These are phyloP conservation scores for Cryptococcus amylolentus DNA, from an alignment of 1,284 basidiomycete species.

Conservation along the genomic window DNA sequence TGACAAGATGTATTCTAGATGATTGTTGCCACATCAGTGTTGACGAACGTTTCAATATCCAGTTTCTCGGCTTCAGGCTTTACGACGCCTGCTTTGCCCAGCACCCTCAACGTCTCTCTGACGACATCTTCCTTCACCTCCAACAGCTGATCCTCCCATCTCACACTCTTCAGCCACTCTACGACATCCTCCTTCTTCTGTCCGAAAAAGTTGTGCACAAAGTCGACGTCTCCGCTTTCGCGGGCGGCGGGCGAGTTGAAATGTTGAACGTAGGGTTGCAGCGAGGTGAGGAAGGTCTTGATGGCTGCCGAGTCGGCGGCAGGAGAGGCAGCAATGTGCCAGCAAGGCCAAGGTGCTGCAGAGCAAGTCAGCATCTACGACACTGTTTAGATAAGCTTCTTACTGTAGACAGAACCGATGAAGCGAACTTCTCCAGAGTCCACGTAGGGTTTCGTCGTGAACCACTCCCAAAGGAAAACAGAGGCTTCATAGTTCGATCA, in stretches of 20 bases:
- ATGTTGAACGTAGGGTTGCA: conserved; percentile 62
- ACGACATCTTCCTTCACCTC: conserved; percentile 64
- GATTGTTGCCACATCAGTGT: conserved; percentile 56
- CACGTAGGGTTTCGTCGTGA: conserved; percentile 90
- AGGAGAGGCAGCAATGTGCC: conserved; percentile 83
- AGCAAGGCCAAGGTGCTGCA: conserved; percentile 91
- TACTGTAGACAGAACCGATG: conserved; percentile 49
- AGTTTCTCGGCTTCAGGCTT: conserved; percentile 60
- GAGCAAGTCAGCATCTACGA: background rate
- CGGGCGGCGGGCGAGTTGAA: conserved; percentile 67
- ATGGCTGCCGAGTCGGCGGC: conserved; percentile 57
- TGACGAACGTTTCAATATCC: conserved; percentile 61
- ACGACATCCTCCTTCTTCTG: conserved; percentile 62
- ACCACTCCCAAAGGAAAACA: conserved; percentile 81
- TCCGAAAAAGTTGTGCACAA: conserved; percentile 71
- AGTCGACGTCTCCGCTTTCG: conserved; percentile 62
- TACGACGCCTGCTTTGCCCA: conserved; percentile 72
- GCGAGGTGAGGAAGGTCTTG: conserved; percentile 59
- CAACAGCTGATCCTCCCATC: conserved; percentile 65
- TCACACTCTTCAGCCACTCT: conserved; percentile 77
- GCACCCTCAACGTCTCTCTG: conserved; percentile 63
- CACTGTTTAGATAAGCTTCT: conserved; percentile 4
- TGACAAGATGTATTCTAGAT: conserved; percentile 26
- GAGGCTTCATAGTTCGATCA: conserved; percentile 21
- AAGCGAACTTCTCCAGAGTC: conserved; percentile 80